Conservation (phyloP, 2,329 filamentous ascomycete genomes). For the Dryadomyces sulphureus region DNA sequence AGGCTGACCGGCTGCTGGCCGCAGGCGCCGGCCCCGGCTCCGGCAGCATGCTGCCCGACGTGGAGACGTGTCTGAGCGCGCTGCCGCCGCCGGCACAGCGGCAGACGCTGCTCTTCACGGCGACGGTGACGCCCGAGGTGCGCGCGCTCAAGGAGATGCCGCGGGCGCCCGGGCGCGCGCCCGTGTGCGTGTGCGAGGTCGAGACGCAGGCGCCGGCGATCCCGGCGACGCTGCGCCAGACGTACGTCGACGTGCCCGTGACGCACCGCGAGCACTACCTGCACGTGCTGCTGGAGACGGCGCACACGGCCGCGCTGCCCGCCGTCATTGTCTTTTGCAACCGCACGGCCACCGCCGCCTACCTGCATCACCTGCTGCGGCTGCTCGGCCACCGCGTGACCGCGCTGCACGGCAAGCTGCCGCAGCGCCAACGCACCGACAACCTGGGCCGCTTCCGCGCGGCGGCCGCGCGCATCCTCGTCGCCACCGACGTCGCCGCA, state of each 20-base stretch:
- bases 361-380: constrained; percentile 76
- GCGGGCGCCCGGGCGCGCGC: constrained; percentile 50
- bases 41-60: constrained; percentile 87
- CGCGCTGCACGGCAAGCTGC: constrained; percentile 73
- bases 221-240: constrained; percentile 67
- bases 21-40: constrained; percentile 32
- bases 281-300: constrained; percentile 73
- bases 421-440: constrained; percentile 69
- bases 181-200: constrained; percentile 80
- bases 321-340: constrained; percentile 96
- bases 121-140: constrained; percentile 87
- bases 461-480: constrained; percentile 71
- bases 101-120: constrained; percentile 94
- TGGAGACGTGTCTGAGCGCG: constrained; percentile 73
- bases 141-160: constrained; percentile 70
- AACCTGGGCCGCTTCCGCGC: constrained; percentile 90
- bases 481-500: constrained; percentile 90
- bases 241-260: constrained; percentile 75
- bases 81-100: constrained; percentile 64
- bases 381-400: constrained; percentile 82
- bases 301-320: constrained; percentile 57
- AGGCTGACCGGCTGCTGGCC: constrained; percentile 79
- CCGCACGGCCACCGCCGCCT: constrained; percentile 72
- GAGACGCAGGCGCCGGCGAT: constrained; percentile 63
- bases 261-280: constrained; percentile 93